Conservation (phyloP, 1,284 basidiomycete species). For the Chalciporus piperatoides region DNA sequence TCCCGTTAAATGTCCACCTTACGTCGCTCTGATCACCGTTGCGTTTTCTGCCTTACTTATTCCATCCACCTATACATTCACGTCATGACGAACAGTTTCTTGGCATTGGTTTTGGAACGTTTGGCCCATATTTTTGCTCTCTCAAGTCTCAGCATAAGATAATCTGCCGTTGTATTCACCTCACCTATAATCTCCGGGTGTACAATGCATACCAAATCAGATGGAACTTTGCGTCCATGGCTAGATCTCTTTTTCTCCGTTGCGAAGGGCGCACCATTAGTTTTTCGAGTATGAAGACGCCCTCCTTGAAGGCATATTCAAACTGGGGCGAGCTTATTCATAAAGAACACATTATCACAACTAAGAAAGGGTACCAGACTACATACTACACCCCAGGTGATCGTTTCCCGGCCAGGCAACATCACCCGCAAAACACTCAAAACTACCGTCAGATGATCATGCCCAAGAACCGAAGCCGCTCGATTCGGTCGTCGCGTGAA, state of each 20-base stretch:
- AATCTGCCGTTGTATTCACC: slow-evolving; percentile 31
- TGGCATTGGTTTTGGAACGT: slow-evolving; percentile 20
- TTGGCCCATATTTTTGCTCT: slow-evolving; percentile 25
- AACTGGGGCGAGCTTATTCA: not conserved
- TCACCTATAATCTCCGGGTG: slow-evolving; percentile 18
- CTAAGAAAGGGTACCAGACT: not conserved
- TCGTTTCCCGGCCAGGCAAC: too few relatives aligned
- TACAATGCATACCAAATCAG: slow-evolving; percentile 22
- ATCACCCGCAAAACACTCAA: not conserved
- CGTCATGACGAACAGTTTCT: slow-evolving; percentile 16
- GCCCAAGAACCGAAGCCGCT: not conserved
- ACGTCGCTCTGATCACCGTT: slow-evolving; percentile 5
- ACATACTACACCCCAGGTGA: not conserved
- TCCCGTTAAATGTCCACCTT: slow-evolving; percentile 4
- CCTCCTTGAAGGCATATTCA: too few relatives aligned
- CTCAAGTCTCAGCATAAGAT: slow-evolving; percentile 19
- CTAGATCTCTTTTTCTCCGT: not conserved
- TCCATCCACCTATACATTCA: slow-evolving; percentile 26
- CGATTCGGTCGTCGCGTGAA: not conserved
- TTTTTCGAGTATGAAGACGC: not conserved
- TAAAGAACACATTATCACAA: not conserved
- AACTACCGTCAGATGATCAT: not conserved
- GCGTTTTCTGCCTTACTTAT: slow-evolving; percentile 20
- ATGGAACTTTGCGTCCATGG: slow-evolving; percentile 11
- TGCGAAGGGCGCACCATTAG: not conserved